Evolutionary conservation across 257 asterid species (phyloP), one percentile per base, ranked within the genome.

Genomic region (Rhazya stricta): DNA sequence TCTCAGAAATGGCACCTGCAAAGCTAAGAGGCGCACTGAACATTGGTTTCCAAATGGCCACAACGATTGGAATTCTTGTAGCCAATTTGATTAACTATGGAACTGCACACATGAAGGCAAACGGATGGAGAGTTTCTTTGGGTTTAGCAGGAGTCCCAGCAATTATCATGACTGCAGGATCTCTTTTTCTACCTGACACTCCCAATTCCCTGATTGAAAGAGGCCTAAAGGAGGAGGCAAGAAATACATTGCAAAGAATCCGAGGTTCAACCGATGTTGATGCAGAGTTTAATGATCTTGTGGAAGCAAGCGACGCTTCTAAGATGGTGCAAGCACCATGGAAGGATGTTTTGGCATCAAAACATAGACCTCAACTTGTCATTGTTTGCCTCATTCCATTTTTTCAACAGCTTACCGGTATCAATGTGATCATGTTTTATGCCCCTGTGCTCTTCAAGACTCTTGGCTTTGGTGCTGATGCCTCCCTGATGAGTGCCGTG

Each of bases 1-100:
- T 90, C 6, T 88, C 93, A 25, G 93, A 90, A 85, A 86, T 90
- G 92, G 91, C 96, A 1, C 93, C 93, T 3, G 77, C 89, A 10
- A 81, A 82, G 74, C 79, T 83, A 76, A 84, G 96, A 67, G 96
- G 93, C 65, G 93, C 96, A 23, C 80, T 90, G 56, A 88, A 85
- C 79, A 80, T 85, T 19, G 91, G 83, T 8, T 90, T 90, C 78
- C 93, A 90, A 73, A 78, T 90, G 27, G 88, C 91, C 12, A 73
- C 83, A 3, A 80, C 89, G 72, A 46, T 85, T 9, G 96, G 96
- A 37, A 81, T 81, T 2, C 73, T 80, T 36, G 46, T 61, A 0
- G 93, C 96, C 12, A 88, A 87, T 58, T 75, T 90, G 12, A 79
- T 90, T 70, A 90, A 90, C 87, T 90, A 73, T 21, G 84, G 75